Evolutionary conservation across 1,284 basidiomycete species (phyloP).

Genomic region (Fomes fomentarius): DNA sequence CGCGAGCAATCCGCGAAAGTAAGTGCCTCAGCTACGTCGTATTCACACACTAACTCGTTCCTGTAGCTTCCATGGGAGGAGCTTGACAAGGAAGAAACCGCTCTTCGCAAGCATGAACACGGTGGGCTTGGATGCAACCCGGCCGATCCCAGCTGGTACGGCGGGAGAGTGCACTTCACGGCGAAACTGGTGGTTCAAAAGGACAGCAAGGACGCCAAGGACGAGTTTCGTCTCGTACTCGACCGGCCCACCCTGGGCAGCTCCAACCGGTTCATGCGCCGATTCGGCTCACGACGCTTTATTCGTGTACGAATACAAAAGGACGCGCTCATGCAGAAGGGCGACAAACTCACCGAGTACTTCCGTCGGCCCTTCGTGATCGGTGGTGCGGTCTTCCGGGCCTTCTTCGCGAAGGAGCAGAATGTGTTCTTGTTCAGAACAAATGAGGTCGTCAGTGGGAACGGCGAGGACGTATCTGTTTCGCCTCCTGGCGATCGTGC

Average conservation of each 20-base stretch:
- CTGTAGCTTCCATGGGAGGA: slow-evolving; percentile 41
- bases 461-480: background rate
- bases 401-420: slow-evolving; percentile 41
- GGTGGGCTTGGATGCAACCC: background rate
- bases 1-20: slow-evolving; percentile 19
- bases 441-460: slow-evolving; percentile 29
- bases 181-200: slow-evolving; percentile 20
- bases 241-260: slow-evolving; percentile 37
- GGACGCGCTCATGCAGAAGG: slow-evolving; percentile 22
- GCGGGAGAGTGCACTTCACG: slow-evolving; percentile 40
- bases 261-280: slow-evolving; percentile 41
- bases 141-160: slow-evolving; percentile 35
- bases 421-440: slow-evolving; percentile 41
- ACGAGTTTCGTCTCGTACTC: slow-evolving; percentile 29
- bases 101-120: background rate
- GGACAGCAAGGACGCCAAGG: slow-evolving; percentile 1
- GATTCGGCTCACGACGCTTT: slow-evolving; percentile 44
- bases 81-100: slow-evolving; percentile 37
- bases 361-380: slow-evolving; percentile 41
- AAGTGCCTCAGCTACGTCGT: background rate
- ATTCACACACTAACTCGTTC: background rate
- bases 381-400: slow-evolving; percentile 38
- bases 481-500: background rate
- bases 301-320: slow-evolving; percentile 38
- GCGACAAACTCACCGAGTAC: slow-evolving; percentile 26